These are phyloP conservation scores for Scutellaria minor DNA, from an alignment of 257 asterid genomes.

Conservation along the genomic window DNA sequence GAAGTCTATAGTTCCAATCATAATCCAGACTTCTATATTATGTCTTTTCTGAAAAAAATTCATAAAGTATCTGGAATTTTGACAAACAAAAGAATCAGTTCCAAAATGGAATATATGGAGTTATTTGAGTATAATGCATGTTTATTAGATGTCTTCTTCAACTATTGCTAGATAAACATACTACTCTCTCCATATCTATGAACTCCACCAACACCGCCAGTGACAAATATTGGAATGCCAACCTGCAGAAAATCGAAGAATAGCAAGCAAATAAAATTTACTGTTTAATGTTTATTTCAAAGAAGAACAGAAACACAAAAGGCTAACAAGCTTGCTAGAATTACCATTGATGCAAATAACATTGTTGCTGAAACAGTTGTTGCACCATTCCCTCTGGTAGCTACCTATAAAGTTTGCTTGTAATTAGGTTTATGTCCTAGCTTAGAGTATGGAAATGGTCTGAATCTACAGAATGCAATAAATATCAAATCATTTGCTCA, in stretches of 20 bases:
- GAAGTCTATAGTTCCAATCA: constrained; percentile 3
- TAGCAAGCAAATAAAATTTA: constrained; percentile 9
- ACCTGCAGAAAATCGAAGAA: constrained; percentile 52
- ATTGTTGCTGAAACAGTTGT: constrained; percentile 98
- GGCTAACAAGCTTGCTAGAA: constrained; percentile 2
- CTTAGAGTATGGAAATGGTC: constrained; percentile 1
- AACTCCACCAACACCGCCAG: constrained; percentile 99
- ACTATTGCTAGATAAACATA: constrained; percentile 45
- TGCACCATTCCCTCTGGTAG: constrained; percentile 85
- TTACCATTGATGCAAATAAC: constrained; percentile 90
- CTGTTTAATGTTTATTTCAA: not conserved
- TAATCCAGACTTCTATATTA: constrained; percentile 7
- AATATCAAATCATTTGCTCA: not conserved
- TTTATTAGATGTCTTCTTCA: constrained; percentile 29
- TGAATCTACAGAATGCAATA: constrained; percentile 19
- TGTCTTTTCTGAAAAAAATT: constrained; percentile 1
- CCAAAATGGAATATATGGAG: not conserved
- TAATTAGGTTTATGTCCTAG: constrained; percentile 31
- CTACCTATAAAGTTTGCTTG: constrained; percentile 60
- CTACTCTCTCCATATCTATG: constrained; percentile 92
- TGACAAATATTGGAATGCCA: constrained; percentile 88
- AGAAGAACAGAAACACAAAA: constrained; percentile 14
- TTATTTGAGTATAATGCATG: constrained; percentile 19
- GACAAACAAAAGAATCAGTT: constrained; percentile 3
- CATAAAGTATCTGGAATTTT: not conserved